Evolutionary conservation across 2,329 filamentous ascomycete genomes (phyloP).

Genomic region (Aureobasidium sp.): DNA sequence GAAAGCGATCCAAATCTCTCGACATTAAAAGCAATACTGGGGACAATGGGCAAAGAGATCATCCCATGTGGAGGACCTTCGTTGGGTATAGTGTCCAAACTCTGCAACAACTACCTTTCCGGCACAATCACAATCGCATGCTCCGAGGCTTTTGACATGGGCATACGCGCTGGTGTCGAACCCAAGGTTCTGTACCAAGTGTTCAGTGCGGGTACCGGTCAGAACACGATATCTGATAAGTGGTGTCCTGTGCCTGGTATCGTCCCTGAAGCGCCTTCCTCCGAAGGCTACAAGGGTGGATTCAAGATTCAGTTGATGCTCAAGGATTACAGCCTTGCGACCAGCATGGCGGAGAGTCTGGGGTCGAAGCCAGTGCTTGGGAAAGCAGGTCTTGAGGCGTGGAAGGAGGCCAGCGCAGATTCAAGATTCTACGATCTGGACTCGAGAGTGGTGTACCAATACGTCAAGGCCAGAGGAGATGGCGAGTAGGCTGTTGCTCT

Average conservation of each 20-base stretch:
- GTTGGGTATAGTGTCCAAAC: slow-evolving; percentile 50
- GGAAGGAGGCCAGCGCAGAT: slow-evolving; percentile 45
- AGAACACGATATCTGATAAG: slow-evolving; percentile 44
- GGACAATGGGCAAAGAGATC: slow-evolving; percentile 46
- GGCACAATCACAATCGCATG: slow-evolving; percentile 51
- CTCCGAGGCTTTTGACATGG: slow-evolving; percentile 53
- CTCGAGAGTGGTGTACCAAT: slow-evolving; percentile 50
- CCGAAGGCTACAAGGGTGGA: slow-evolving; percentile 44
- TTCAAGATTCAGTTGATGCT: slow-evolving; percentile 54
- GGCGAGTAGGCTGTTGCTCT: not conserved
- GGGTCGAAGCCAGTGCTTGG: slow-evolving; percentile 45
- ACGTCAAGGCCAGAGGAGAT: not conserved
- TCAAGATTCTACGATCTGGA: slow-evolving; percentile 46
- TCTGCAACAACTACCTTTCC: slow-evolving; percentile 55
- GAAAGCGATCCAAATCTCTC: slow-evolving; percentile 37
- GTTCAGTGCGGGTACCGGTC: slow-evolving; percentile 44
- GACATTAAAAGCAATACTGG: slow-evolving; percentile 37
- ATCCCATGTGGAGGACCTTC: slow-evolving; percentile 50
- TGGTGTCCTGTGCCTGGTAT: slow-evolving; percentile 47
- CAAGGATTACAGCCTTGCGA: slow-evolving; percentile 50
- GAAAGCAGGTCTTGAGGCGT: slow-evolving; percentile 42
- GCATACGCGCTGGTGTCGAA: slow-evolving; percentile 50
- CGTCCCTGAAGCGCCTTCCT: slow-evolving; percentile 39
- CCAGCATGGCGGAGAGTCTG: slow-evolving; percentile 46
- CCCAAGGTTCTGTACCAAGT: slow-evolving; percentile 45